Conservation (phyloP, 768 basidiomycete genomes). For the Boletus patriciae region DNA sequence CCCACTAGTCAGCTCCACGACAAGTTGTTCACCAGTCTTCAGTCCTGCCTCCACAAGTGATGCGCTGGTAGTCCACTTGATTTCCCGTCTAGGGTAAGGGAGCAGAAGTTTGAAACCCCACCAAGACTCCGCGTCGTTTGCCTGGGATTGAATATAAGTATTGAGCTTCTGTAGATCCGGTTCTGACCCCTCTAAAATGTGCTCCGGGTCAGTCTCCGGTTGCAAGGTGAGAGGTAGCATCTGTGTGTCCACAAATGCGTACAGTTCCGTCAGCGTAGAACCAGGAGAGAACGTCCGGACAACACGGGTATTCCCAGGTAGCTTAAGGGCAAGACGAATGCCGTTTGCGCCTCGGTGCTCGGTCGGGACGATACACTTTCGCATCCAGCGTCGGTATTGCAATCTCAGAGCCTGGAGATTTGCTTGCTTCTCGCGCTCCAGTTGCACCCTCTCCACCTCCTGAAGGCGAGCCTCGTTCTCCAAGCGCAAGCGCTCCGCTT, state of each 20-base stretch:
- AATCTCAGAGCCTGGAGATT: constrained; percentile 39
- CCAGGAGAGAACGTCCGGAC: constrained; percentile 53
- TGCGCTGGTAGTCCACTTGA: constrained; percentile 46
- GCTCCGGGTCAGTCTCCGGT: constrained; percentile 42
- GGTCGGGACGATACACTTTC: constrained; percentile 44
- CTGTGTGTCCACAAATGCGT: constrained; percentile 69
- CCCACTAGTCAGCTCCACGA: constrained; percentile 49
- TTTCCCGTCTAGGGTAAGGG: constrained; percentile 68
- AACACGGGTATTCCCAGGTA: constrained; percentile 56
- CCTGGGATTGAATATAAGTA: constrained; percentile 33
- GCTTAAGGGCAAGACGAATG: constrained; percentile 52
- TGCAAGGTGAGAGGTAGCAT: constrained; percentile 45
- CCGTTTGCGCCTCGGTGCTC: constrained; percentile 27
- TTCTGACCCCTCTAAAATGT: constrained; percentile 38
- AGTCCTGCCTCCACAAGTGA: constrained; percentile 48
- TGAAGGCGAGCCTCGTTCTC: constrained; percentile 31
- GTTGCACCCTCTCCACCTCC: constrained; percentile 37
- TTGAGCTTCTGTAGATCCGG: constrained; percentile 41
- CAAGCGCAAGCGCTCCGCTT: constrained; percentile 35
- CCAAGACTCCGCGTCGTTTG: constrained; percentile 42
- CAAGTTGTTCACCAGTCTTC: constrained; percentile 61
- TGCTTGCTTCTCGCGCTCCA: constrained; percentile 39
- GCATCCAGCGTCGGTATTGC: constrained; percentile 62
- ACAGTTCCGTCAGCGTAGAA: constrained; percentile 62
- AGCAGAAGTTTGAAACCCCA: constrained; percentile 73